Base-by-base conservation (phyloP, 2,329 filamentous ascomycete species). In the Epichloe typhina region DNA sequence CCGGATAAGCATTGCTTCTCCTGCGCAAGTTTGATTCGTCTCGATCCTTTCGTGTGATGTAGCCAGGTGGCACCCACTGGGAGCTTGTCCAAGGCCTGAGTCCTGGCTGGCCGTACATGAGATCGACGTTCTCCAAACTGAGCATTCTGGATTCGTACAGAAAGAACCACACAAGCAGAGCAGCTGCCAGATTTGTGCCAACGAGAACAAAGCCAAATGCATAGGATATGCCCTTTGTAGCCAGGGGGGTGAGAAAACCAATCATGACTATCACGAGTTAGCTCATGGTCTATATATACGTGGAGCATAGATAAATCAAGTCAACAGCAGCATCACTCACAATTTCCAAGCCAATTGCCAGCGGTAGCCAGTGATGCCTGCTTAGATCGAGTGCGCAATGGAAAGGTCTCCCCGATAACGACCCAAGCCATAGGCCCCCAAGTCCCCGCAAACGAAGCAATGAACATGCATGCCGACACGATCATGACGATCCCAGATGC, bases 391-490 rank as follows among this genome's bases (percentile, higher is more conserved):
- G 75, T 77, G 11, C 78, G 70, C 1, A 76, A 69, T 5, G 80
- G 75, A 61, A 83, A 86, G 46, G 79, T 78, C 63, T 86, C 83
- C 47, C 79, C 79, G 42, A 82, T 77, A 51, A 84, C 75, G 35
- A 80, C 77, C 83, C 83, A 87, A 5, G 80, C 72, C 47, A 86
- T 78, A 0, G 83, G 83, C 12, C 83, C 83, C 82, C 82, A 87
- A 2, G 82, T 85, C 43, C 71, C 55, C 2, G 84, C 84, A 57
- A 86, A 89, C 1, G 78, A 82, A 46, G 80, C 76, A 51, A 88
- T 88, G 66, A 87, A 88, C 70, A 88, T 77, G 65, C 80, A 86
- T 3, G 83, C 80, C 50, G 83, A 79, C 9, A 84, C 79, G 56
- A 88, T 86, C 76, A 88, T 82, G 53, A 82, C 74, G 5, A 80